Base-by-base conservation (phyloP, 192 early-diverging fungal genomes). In the Podila horticola region DNA sequence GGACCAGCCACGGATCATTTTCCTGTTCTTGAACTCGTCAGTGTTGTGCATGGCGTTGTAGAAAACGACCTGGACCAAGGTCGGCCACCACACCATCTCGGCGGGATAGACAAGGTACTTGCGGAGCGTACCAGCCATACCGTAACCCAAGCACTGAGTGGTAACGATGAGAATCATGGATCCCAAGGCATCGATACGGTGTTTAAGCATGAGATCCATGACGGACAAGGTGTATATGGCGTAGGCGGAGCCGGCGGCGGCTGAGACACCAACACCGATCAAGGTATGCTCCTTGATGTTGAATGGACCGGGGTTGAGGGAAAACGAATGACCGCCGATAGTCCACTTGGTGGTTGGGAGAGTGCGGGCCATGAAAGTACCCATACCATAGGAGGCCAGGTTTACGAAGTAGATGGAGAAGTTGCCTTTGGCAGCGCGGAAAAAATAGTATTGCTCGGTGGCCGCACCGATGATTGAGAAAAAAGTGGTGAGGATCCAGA, bases 1-100 rank as follows among this genome's bases (percentile, higher is more conserved):
- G 45, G 64, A 65, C 64, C 64, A 65, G 64, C 64, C 64, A 65
- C 48, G 64, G 48, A 65, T 65, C 64, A 65, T 65, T 17, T 26
- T 65, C 45, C 17, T 65, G 64, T 26, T 49, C 28, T 50, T 65
- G 64, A 65, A 65, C 64, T 65, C 64, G 48, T 51, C 64, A 26
- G 64, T 65, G 64, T 65, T 65, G 62, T 79, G 76, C 31, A 79
- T 60, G 4, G 85, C 82, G 65, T 82, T 73, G 71, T 76, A 86
- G n/a, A 85, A 62, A 19, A 82, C 74, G 36, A 82, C 85, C 58
- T 79, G 74, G 34, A 86, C 85, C 26, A 97, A 87, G 36, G 83
- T 91, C 0, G 87, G 66, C 9, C 96, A 96, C 95, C 95, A 98
- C 33, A 94, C 83, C 94, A 95, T 95, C 10, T 88, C 84, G 8